phyloP scores from a whole-genome alignment of 192 early-diverging fungal species.

The Mortierella antarctica region DNA sequence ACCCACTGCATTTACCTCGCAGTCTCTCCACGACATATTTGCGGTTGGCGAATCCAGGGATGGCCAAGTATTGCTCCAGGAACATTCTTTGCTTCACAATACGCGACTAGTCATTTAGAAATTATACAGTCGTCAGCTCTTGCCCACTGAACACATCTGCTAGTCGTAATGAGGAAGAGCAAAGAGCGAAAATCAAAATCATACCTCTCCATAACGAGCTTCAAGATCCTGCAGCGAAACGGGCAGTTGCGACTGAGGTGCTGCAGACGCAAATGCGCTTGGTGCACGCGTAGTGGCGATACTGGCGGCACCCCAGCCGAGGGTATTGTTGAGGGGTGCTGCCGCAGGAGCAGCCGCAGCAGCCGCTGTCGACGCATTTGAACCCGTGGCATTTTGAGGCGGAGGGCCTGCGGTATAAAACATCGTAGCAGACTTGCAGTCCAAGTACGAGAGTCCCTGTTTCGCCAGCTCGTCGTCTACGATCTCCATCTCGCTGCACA shows the following conservation, averaged over 20 bases:
- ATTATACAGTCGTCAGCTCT: not conserved
- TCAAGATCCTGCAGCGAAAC: conserved; percentile 42
- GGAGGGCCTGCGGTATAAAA: conserved; percentile 33
- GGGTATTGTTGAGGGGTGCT: conserved; percentile 19
- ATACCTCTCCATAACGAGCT: conserved; percentile 40
- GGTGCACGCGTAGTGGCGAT: conserved; percentile 29
- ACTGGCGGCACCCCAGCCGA: conserved; percentile 51
- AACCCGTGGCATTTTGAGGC: conserved; percentile 17
- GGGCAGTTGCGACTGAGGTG: conserved; percentile 35
- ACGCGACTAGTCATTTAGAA: not conserved
- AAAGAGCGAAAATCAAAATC: no score
- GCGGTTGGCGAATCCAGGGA: conserved; percentile 46
- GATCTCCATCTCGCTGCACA: conserved; percentile 34
- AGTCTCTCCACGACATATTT: conserved; percentile 48
- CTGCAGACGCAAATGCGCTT: conserved; percentile 22
- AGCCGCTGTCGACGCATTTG: not conserved
- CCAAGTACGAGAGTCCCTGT: conserved; percentile 34
- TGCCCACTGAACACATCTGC: not conserved
- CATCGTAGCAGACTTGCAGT: conserved; percentile 51
- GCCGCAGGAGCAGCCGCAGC: conserved; percentile 12
- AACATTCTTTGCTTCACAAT: conserved; percentile 35
- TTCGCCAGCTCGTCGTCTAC: conserved; percentile 40
- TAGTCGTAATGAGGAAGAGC: no score
- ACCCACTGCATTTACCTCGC: conserved; percentile 8
- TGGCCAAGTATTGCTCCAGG: conserved; percentile 35